phyloP scores from a whole-genome alignment of 164 flowering plant genomes.

The Nymphaea colorata region DNA sequence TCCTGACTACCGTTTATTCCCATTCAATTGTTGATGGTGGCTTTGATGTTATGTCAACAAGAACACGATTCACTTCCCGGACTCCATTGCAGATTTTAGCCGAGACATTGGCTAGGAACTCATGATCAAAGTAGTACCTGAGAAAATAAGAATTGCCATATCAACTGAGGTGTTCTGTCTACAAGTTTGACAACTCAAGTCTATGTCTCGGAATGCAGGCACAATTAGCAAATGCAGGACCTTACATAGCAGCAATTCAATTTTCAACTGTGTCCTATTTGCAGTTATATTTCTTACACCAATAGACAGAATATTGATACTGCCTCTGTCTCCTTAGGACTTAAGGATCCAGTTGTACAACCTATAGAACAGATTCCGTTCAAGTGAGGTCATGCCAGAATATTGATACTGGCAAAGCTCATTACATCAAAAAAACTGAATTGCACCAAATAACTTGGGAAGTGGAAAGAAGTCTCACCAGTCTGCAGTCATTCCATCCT shows the following conservation, averaged over 20 bases:
- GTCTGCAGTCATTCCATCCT: constrained; percentile 99
- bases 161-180: no score
- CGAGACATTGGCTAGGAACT: constrained; percentile 71
- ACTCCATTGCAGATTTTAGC: constrained; percentile 82
- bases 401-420: no score
- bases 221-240: neutral
- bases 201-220: neutral
- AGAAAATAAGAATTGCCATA: constrained; percentile 1
- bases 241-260: neutral
- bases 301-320: no score
- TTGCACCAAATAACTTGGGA: no score
- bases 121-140: constrained; percentile 84
- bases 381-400: no score
- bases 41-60: constrained; percentile 88
- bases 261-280: neutral
- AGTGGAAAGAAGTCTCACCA: constrained; percentile 31
- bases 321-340: no score
- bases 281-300: neutral
- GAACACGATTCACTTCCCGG: constrained; percentile 80
- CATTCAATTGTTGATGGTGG: constrained; percentile 96
- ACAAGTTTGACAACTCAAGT: neutral
- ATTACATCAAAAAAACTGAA: no score
- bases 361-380: no score
- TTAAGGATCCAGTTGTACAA: no score
- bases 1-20: constrained; percentile 33